Percentiles rank a stretch among this genome's conserved stretches.
phyloP scores from a whole-genome alignment of 148 eudicot genomes.

The Linanthus parryae region DNA sequence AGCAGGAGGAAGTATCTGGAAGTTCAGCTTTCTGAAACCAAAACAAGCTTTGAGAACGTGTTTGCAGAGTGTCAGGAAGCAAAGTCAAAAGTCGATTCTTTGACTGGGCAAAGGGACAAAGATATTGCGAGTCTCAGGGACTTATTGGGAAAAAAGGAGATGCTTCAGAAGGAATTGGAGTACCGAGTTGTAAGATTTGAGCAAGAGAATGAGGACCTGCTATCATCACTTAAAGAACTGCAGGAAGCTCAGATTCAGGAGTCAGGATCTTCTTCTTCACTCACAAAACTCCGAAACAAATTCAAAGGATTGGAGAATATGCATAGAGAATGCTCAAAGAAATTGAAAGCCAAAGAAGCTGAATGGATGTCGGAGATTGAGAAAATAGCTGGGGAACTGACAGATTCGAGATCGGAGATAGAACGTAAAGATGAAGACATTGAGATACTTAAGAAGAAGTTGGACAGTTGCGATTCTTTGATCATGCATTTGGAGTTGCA shows the following conservation, averaged over 20 bases:
- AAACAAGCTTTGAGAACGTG: conserved; percentile 26
- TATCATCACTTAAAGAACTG: conserved; percentile 49
- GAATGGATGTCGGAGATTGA: conserved; percentile 48
- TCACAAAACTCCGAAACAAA: conserved; percentile 59
- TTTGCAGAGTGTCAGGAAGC: conserved; percentile 33
- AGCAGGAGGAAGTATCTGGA: conserved; percentile 47
- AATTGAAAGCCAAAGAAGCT: conserved; percentile 50
- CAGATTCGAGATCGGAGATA: conserved; percentile 22
- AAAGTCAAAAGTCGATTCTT: conserved; percentile 27
- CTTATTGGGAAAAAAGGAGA: conserved; percentile 52
- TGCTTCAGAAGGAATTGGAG: conserved; percentile 51
- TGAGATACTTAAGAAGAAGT: conserved; percentile 40
- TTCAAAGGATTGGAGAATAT: conserved; percentile 59
- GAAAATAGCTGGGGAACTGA: conserved; percentile 37
- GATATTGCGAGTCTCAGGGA: conserved; percentile 47
- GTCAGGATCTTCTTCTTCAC: conserved; percentile 44
- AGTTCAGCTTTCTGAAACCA: conserved; percentile 52
- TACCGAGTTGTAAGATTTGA: conserved; percentile 50
- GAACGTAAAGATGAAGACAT: conserved; percentile 37
- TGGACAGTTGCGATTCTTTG: conserved; percentile 38
- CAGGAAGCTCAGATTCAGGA: conserved; percentile 77
- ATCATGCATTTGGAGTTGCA: conserved; percentile 46
- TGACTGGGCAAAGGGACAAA: conserved; percentile 33
- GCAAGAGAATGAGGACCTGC: conserved; percentile 56
- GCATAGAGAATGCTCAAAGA: conserved; percentile 50